These are phyloP conservation scores for Cercospora beticola DNA, from an alignment of 2,329 filamentous ascomycete genomes.

Conservation along the genomic window DNA sequence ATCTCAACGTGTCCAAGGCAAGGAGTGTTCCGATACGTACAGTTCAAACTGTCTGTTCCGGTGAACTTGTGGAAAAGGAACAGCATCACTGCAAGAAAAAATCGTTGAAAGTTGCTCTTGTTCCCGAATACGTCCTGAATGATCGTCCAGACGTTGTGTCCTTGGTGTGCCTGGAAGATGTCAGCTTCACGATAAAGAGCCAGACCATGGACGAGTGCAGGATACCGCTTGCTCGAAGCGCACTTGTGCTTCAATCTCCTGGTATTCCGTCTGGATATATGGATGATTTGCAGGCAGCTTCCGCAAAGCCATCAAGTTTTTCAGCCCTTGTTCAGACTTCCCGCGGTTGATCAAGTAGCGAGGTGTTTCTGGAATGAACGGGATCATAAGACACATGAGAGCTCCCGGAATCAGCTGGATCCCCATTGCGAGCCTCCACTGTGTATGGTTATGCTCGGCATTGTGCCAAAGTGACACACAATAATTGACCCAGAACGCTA, in stretches of 20 bases:
- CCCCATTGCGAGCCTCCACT: slow-evolving; percentile 23
- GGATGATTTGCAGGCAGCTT: slow-evolving; percentile 28
- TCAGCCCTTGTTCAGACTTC: slow-evolving; percentile 20
- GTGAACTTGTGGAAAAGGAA: slow-evolving; percentile 27
- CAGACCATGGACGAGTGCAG: no score
- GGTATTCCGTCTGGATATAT: slow-evolving; percentile 27
- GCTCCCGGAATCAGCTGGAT: slow-evolving; percentile 26
- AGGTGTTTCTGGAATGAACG: slow-evolving; percentile 23
- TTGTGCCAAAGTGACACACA: slow-evolving; percentile 21
- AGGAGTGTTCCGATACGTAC: neutral
- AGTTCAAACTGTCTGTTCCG: slow-evolving; percentile 23
- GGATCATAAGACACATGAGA: slow-evolving; percentile 26
- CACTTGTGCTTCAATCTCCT: slow-evolving; percentile 29
- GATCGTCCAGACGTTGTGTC: slow-evolving; percentile 21
- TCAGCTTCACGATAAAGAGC: neutral
- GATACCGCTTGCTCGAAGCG: slow-evolving; percentile 25
- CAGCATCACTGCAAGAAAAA: slow-evolving; percentile 24
- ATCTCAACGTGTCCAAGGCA: neutral
- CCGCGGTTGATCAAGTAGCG: slow-evolving; percentile 22
- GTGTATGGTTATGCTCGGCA: slow-evolving; percentile 8
- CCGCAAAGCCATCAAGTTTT: slow-evolving; percentile 23
- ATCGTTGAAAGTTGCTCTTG: slow-evolving; percentile 18
- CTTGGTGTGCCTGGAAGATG: slow-evolving; percentile 11
- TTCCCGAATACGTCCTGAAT: slow-evolving; percentile 21
- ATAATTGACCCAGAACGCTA: slow-evolving; percentile 24